Conservation (phyloP, 495 filamentous ascomycete genomes). For the Lindgomyces ingoldianus region DNA sequence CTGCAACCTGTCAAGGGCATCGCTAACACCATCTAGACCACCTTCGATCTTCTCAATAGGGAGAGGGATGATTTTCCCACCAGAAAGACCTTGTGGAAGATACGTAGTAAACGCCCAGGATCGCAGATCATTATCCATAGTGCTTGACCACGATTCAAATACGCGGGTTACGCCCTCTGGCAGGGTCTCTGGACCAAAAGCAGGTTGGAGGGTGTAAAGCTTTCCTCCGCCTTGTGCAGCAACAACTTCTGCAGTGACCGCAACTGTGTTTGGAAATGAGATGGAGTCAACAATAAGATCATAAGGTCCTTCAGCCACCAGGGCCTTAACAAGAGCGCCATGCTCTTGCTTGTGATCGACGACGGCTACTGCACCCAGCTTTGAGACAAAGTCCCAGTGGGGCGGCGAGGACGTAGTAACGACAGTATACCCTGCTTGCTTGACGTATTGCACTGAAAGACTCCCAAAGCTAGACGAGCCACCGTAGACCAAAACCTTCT, state of each 20-base stretch:
- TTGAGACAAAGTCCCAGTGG: slow-evolving; percentile 41
- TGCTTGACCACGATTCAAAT: background rate
- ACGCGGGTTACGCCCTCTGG: background rate
- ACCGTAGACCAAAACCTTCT: slow-evolving; percentile 43
- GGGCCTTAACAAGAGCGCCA: slow-evolving; percentile 10
- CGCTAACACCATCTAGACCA: background rate
- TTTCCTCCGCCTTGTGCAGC: background rate
- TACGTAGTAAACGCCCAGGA: background rate
- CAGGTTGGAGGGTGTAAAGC: background rate
- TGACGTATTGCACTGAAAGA: slow-evolving; percentile 40
- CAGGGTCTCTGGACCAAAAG: background rate
- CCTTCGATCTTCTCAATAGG: background rate
- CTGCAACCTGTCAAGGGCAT: background rate
- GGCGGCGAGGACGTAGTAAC: slow-evolving; percentile 44
- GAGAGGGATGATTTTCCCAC: background rate
- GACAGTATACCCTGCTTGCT: slow-evolving; percentile 41
- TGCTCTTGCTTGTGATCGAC: slow-evolving; percentile 33
- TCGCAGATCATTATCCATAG: background rate
- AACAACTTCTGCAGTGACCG: background rate
- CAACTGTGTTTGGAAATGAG: background rate
- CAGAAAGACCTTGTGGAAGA: background rate
- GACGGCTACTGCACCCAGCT: slow-evolving; percentile 28
- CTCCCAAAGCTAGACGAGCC: slow-evolving; percentile 40
- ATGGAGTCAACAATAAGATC: background rate
- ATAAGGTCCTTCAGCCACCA: slow-evolving; percentile 31